Conservation (phyloP, 768 basidiomycete genomes). For the Tulasnella sp. region DNA sequence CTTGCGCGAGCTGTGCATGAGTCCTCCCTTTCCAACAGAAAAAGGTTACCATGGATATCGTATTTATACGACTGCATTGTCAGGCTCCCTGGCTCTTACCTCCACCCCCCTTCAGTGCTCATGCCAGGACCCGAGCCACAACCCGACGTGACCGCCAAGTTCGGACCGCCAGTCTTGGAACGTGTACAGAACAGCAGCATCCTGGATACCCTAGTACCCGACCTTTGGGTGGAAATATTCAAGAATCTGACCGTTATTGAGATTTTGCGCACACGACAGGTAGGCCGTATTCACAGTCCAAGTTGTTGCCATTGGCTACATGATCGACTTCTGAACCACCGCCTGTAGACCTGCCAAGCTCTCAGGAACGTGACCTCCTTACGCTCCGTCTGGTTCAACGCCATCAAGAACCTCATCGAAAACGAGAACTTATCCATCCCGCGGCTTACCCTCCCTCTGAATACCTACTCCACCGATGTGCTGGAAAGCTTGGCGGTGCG, state of each 20-base stretch:
- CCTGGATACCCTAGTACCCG: background rate
- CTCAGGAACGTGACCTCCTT: background rate
- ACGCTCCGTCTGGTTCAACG: background rate
- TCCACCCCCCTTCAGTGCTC: background rate
- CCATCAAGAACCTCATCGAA: background rate
- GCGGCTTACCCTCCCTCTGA: background rate
- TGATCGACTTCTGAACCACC: background rate
- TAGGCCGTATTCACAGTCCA: background rate
- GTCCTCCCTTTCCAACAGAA: background rate
- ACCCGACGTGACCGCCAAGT: background rate
- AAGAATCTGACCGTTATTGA: background rate
- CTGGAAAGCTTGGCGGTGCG: background rate
- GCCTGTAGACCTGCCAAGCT: background rate
- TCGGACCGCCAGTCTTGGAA: background rate
- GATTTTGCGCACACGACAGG: slow-evolving; percentile 4
- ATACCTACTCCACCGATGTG: background rate
- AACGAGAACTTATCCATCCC: background rate
- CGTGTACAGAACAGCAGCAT: background rate
- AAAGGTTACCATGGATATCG: background rate
- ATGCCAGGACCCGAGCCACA: background rate
- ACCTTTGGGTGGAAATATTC: slow-evolving; percentile 2
- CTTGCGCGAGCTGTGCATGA: no score
- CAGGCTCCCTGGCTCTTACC: background rate
- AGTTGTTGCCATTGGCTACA: background rate
- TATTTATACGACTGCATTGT: background rate